phyloP scores from a whole-genome alignment of 139 green algal species.

The Chlorella vulgaris region DNA sequence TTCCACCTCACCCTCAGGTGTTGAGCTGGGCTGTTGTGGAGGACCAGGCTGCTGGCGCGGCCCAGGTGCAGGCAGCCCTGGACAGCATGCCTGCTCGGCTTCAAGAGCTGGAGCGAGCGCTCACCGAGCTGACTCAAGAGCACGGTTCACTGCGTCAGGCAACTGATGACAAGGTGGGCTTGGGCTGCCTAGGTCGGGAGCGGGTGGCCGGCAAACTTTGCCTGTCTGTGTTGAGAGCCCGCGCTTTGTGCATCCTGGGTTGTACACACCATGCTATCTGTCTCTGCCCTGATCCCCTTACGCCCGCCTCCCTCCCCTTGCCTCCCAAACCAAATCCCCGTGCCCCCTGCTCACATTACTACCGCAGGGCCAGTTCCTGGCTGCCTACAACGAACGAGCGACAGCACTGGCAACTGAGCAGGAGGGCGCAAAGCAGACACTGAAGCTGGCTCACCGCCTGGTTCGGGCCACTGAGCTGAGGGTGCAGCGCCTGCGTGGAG shows the following conservation, averaged over 20 bases:
- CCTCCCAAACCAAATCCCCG: not conserved
- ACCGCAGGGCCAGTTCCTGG: not conserved
- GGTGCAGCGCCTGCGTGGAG: not conserved
- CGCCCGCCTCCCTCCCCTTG: not conserved
- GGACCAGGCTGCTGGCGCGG: not conserved
- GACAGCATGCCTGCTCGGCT: not conserved
- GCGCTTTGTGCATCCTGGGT: too few relatives aligned
- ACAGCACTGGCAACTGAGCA: not conserved
- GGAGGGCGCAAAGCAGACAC: not conserved
- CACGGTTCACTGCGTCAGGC: slow-evolving; percentile 2
- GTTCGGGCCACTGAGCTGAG: not conserved
- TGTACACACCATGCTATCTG: too few relatives aligned
- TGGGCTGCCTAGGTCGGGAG: too few relatives aligned
- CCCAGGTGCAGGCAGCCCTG: not conserved
- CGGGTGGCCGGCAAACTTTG: too few relatives aligned
- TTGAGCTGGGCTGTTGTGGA: slow-evolving; percentile 18
- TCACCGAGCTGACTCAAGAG: slow-evolving; percentile 15
- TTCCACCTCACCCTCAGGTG: slow-evolving; percentile 23
- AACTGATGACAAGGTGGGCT: slow-evolving; percentile 24
- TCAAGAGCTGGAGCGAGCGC: not conserved
- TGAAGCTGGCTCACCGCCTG: not conserved
- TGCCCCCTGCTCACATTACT: not conserved
- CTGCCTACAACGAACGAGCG: not conserved
- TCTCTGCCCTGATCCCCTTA: too few relatives aligned
- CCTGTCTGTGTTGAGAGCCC: too few relatives aligned